Evolutionary conservation across 192 early-diverging fungal genomes (phyloP).

Genomic region (Chytriomyces sp.): DNA sequence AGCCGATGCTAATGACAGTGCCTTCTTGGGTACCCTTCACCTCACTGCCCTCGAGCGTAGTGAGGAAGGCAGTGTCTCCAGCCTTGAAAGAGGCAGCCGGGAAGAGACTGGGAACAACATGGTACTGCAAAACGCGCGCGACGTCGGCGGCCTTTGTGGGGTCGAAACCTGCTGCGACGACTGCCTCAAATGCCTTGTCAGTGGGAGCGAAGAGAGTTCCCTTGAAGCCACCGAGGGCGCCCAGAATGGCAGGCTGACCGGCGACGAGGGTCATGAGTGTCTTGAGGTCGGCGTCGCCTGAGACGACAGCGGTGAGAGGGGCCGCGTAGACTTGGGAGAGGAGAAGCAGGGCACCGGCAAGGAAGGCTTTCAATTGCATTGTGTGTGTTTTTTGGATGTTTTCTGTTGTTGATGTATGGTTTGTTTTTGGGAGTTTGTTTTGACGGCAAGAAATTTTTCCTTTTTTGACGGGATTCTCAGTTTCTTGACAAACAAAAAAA

Average conservation of each 20-base stretch:
- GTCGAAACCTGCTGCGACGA: conserved; percentile 20
- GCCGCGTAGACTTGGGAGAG: not conserved
- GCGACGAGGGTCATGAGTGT: conserved; percentile 24
- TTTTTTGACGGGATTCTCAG: too few relatives aligned
- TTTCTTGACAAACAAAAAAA: too few relatives aligned
- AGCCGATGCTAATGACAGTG: not conserved
- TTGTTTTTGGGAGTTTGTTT: too few relatives aligned
- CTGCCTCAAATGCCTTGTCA: conserved; percentile 20
- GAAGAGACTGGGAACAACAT: conserved; percentile 13
- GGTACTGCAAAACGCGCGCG: conserved; percentile 20
- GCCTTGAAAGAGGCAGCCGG: conserved; percentile 10
- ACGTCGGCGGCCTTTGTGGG: not conserved
- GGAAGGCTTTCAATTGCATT: not conserved
- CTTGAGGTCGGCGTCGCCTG: not conserved
- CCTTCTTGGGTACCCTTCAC: not conserved
- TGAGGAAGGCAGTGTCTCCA: conserved; percentile 12
- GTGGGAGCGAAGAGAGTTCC: conserved; percentile 38
- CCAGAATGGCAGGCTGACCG: conserved; percentile 9
- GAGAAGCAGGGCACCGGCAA: not conserved
- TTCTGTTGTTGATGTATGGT: too few relatives aligned
- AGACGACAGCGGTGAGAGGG: conserved; percentile 17
- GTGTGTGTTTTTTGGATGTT: too few relatives aligned
- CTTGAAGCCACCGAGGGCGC: conserved; percentile 11
- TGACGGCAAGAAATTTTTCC: too few relatives aligned
- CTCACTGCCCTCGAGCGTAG: conserved; percentile 24